phyloP scores from a whole-genome alignment of 2,329 filamentous ascomycete species.

The Allantophomopsis cytisporea region DNA sequence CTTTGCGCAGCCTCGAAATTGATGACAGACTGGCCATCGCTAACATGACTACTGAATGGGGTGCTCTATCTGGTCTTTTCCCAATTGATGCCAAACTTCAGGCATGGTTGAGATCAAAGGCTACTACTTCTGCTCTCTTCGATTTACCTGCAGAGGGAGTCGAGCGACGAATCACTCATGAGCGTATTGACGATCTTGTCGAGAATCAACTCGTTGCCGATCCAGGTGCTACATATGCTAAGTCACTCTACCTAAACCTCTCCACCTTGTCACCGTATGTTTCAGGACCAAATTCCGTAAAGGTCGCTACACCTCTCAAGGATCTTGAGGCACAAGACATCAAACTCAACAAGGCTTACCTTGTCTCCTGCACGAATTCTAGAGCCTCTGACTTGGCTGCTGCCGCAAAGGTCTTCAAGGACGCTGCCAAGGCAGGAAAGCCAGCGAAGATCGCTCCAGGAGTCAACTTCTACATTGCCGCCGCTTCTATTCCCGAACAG shows the following conservation, averaged over 20 bases:
- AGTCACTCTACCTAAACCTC: conserved; percentile 69
- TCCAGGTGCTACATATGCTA: conserved; percentile 67
- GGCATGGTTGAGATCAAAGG: conserved; percentile 65
- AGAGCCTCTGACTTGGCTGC: conserved; percentile 68
- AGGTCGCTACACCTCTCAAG: conserved; percentile 64
- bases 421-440: conserved; percentile 51
- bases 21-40: conserved; percentile 61
- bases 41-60: conserved; percentile 80
- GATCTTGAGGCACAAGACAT: conserved; percentile 66
- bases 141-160: conserved; percentile 28
- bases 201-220: conserved; percentile 57
- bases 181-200: conserved; percentile 59
- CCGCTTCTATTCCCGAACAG: conserved; percentile 71
- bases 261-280: conserved; percentile 76
- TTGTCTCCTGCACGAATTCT: conserved; percentile 84
- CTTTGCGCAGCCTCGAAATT: conserved; percentile 56
- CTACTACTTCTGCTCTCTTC: conserved; percentile 55
- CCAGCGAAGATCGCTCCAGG: conserved; percentile 58
- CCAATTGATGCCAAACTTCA: conserved; percentile 64
- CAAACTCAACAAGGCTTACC: conserved; percentile 68
- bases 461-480: conserved; percentile 81
- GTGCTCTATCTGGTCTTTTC: conserved; percentile 60
- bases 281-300: conserved; percentile 82
- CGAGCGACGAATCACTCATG: conserved; percentile 54
- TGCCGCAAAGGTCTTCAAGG: conserved; percentile 74